phyloP scores from a whole-genome alignment of 73 alveolate species.

The Paramecium sexaurelia region DNA sequence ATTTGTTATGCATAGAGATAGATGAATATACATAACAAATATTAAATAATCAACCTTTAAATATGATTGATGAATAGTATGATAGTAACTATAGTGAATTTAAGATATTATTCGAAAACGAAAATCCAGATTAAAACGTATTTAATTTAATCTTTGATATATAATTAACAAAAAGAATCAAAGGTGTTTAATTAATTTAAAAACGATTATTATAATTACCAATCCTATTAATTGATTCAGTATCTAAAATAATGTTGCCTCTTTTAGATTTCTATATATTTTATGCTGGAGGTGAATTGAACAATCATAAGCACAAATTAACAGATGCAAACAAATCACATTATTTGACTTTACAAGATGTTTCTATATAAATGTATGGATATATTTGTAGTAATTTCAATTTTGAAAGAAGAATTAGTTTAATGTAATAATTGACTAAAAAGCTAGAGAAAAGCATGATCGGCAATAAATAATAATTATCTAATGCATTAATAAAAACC shows the following conservation, averaged over 20 bases:
- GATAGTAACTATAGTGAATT: constrained; percentile 3
- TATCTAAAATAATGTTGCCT: background rate
- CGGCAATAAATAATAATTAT: background rate
- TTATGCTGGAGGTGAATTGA: constrained; percentile 19
- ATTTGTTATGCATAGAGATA: background rate
- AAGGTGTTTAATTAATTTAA: background rate
- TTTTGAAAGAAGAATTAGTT: constrained; percentile 15
- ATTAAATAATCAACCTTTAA: constrained; percentile 7
- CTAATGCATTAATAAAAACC: background rate
- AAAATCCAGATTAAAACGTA: background rate
- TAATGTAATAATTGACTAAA: background rate
- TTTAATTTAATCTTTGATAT: constrained; percentile 16
- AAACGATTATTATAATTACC: background rate
- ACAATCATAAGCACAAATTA: background rate
- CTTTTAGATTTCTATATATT: constrained; percentile 9
- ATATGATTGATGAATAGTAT: background rate
- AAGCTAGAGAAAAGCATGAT: constrained; percentile 17
- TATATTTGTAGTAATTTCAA: background rate
- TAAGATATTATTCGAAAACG: background rate
- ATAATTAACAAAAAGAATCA: constrained; percentile 2
- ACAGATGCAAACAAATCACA: constrained; percentile 28
- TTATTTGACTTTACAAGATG: background rate
- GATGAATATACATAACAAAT: background rate
- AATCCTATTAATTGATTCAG: background rate
- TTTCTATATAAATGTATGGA: background rate